Evolutionary conservation across 1,284 basidiomycete genomes (phyloP), one percentile per base, ranked within the genome.

Genomic region (Ceratobasidium sp.): DNA sequence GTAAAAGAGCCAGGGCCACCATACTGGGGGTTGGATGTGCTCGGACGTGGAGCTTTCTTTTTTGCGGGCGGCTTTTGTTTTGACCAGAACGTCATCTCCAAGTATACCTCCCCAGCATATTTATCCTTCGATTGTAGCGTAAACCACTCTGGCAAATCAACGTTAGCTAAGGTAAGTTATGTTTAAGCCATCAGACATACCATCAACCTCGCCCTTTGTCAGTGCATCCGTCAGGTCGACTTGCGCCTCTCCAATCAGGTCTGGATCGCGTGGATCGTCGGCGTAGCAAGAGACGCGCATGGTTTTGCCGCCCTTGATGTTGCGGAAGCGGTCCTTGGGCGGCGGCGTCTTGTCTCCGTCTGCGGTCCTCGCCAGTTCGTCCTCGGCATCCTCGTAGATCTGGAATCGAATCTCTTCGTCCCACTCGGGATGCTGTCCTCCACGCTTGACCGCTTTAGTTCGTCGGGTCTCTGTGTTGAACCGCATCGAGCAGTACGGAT

Each of bases 381-480:
- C 91, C 71, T 93, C 90, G 26, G 89, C 85, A 79, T 96, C 94
- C 81, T 97, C 95, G 80, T 88, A 90, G 77, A 99, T 87, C 39
- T 93, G 92, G 84, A 99, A 99, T 60, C 98, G 92, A 80, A 99
- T 88, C 85, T 99, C 97, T 82, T 98, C 96, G 83, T 99, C 98
- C 97, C 98, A 99, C 83, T 95, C 94, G 8, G 97, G 98, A 84
- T 98, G 96, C 84, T 99, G 97, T 3, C 98, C 98, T 69, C 98
- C 97, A 49, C 96, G 92, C 83, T 95, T 97, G 84, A 99, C 94
- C 8, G 96, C 90, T 83, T 94, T 94, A 37, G 97, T 97, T 66
- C 92, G 89, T 75, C 91, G 90, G 82, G 91, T 96, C 84, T 95
- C 91, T 60, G 91, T 90, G 81, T 94, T 93, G 77, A 96, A 87